phyloP scores from a whole-genome alignment of 179 eudicot genomes.

The Kewa caespitosa region DNA sequence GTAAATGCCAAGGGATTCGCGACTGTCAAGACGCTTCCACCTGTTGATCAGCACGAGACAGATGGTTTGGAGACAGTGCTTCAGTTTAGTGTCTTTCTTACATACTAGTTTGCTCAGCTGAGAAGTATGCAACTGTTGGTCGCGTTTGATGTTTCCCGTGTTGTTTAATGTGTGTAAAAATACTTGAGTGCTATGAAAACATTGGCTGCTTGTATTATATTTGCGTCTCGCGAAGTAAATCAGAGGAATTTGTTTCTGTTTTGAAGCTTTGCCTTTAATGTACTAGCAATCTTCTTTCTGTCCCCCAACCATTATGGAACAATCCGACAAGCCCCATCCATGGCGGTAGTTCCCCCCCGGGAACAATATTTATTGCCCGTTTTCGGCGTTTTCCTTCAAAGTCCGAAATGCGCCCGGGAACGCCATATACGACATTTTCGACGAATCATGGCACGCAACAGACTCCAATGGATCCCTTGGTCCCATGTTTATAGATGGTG shows the following conservation, averaged over 20 bases:
- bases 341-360: too few relatives aligned
- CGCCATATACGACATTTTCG: too few relatives aligned
- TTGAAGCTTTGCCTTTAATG: background rate
- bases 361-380: too few relatives aligned
- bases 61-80: slow-evolving; percentile 84
- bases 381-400: too few relatives aligned
- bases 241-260: slow-evolving; percentile 7
- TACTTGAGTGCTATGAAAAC: slow-evolving; percentile 4
- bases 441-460: too few relatives aligned
- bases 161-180: slow-evolving; percentile 16
- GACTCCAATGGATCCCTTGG: too few relatives aligned
- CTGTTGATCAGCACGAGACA: slow-evolving; percentile 46
- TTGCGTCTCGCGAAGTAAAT: background rate
- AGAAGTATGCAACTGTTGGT: background rate
- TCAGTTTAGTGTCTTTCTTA: slow-evolving; percentile 46
- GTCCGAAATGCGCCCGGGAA: too few relatives aligned
- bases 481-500: too few relatives aligned
- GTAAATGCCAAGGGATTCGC: slow-evolving; percentile 76
- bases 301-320: too few relatives aligned
- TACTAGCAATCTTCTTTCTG: too few relatives aligned
- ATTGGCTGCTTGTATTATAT: background rate
- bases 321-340: too few relatives aligned
- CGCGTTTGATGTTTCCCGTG: slow-evolving; percentile 11
- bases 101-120: slow-evolving; percentile 10
- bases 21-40: slow-evolving; percentile 49